Evolutionary conservation across 192 early-diverging fungal species (phyloP).

Genomic region (Gigaspora rosea): DNA sequence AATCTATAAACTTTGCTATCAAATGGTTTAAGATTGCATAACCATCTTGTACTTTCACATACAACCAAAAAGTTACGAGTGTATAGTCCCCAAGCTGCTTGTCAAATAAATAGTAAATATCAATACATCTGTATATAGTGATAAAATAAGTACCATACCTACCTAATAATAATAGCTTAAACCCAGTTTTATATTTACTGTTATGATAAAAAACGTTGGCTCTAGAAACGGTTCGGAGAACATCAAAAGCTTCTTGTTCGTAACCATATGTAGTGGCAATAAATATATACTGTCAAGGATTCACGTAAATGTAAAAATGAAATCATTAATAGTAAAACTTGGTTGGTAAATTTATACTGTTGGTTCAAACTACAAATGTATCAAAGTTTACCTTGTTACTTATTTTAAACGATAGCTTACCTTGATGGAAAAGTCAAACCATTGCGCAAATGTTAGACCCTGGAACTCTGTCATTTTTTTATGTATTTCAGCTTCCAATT

Average conservation of each 20-base stretch:
- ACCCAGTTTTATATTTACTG: slow-evolving; percentile 27
- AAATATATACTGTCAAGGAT: slow-evolving; percentile 52
- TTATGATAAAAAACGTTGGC: slow-evolving; percentile 68
- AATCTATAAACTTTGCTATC: slow-evolving; percentile 49
- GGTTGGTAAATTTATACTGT: too few relatives aligned
- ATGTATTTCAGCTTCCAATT: slow-evolving; percentile 23
- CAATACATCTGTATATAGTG: background rate
- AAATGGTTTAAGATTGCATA: slow-evolving; percentile 43
- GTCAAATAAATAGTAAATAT: background rate
- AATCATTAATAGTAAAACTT: too few relatives aligned
- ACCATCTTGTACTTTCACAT: slow-evolving; percentile 42
- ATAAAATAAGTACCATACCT: slow-evolving; percentile 23
- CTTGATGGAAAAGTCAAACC: slow-evolving; percentile 66
- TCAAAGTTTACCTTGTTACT: background rate
- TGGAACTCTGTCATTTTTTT: slow-evolving; percentile 37
- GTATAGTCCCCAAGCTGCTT: slow-evolving; percentile 42
- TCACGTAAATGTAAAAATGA: background rate
- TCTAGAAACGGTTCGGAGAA: slow-evolving; percentile 55
- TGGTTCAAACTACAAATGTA: background rate
- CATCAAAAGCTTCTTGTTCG: slow-evolving; percentile 56
- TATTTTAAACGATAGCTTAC: slow-evolving; percentile 38
- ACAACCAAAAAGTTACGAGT: slow-evolving; percentile 32
- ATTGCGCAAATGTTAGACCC: slow-evolving; percentile 51
- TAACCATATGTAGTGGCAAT: slow-evolving; percentile 51
- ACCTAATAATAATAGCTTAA: slow-evolving; percentile 66